Evolutionary conservation across 768 basidiomycete genomes (phyloP), one percentile per base, ranked within the genome.

Genomic region (Amanita molliuscula): DNA sequence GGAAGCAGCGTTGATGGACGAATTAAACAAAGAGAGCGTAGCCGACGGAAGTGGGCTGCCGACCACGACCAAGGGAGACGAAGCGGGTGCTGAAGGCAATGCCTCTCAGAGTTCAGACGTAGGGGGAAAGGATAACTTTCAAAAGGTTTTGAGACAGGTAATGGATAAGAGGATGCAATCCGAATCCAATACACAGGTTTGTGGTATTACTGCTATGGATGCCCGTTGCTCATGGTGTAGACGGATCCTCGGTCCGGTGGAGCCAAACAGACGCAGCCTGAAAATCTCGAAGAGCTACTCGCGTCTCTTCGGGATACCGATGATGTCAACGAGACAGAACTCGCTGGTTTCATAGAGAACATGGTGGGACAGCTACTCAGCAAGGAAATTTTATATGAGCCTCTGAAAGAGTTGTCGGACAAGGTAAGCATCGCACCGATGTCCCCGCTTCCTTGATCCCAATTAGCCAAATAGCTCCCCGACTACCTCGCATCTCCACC

Each of bases 311-410:
- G 72, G 8, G 63, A 68, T 8, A 57, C 69, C 25, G 63, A 61
- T 10, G 65, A 70, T 21, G 62, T 66, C 23, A 21, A 44, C 33
- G 77, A 79, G 1, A 71, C 72, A 0, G 77, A 81, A 21, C 60
- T 92, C 10, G 76, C 83, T 37, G 77, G 72, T 0, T 67, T 91
- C 53, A 71, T 95, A 7, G 88, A 93, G 61, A 75, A 62, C 21
- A 85, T 94, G 78, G 88, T 91, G 87, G 67, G 74, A 18, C 78
- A 84, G 62, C 70, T 91, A 21, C 82, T 90, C 81, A 78, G 75
- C 67, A 86, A 88, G 59, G 86, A 89, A 0, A 70, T 91, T 2
- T 66, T 94, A n/a, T 84, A 92, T 55, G 88, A 91, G 40, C 91
- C 92, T 0, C 61, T 94, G 51, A 88, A 86, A 56, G 91, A 95